Evolutionary conservation across 2,329 filamentous ascomycete genomes (phyloP).

Genomic region (Talaromyces sp.): DNA sequence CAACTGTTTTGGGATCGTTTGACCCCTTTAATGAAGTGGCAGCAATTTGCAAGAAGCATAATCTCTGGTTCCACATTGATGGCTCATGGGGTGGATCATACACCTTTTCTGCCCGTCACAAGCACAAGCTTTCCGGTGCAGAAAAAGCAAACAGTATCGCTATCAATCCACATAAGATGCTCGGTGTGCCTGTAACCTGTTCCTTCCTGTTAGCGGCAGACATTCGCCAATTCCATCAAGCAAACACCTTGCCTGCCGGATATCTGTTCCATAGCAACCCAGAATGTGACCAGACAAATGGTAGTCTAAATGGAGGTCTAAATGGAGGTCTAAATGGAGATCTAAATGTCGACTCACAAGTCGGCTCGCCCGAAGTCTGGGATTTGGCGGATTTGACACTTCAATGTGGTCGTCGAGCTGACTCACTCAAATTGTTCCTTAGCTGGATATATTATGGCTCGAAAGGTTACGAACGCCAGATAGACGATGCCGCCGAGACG

Average conservation of each 20-base stretch:
- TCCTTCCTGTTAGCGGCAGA: conserved; percentile 81
- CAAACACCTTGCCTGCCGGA: conserved; percentile 81
- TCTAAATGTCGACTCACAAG: conserved; percentile 24
- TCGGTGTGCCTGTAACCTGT: conserved; percentile 85
- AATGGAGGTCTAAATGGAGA: conserved; percentile 22
- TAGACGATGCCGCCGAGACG: conserved; percentile 69
- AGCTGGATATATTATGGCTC: conserved; percentile 87
- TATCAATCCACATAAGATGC: conserved; percentile 96
- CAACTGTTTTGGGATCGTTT: conserved; percentile 85
- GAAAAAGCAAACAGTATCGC: conserved; percentile 77
- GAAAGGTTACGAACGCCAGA: conserved; percentile 64
- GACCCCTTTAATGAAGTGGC: conserved; percentile 72
- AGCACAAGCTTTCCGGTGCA: conserved; percentile 63
- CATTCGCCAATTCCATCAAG: conserved; percentile 69
- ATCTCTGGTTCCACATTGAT: conserved; percentile 90
- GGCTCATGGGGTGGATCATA: conserved; percentile 85
- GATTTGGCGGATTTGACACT: conserved; percentile 90
- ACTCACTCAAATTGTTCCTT: conserved; percentile 81
- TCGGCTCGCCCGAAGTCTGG: conserved; percentile 61
- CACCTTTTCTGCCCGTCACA: conserved; percentile 66
- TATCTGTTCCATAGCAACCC: conserved; percentile 70
- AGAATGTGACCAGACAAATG: conserved; percentile 32
- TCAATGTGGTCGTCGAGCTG: conserved; percentile 84
- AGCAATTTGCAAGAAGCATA: conserved; percentile 64
- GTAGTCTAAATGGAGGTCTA: conserved; percentile 23